Evolutionary conservation across 2,329 filamentous ascomycete genomes (phyloP), one percentile per base, ranked within the genome.

Genomic region (Fonsecaea multimorphosa): DNA sequence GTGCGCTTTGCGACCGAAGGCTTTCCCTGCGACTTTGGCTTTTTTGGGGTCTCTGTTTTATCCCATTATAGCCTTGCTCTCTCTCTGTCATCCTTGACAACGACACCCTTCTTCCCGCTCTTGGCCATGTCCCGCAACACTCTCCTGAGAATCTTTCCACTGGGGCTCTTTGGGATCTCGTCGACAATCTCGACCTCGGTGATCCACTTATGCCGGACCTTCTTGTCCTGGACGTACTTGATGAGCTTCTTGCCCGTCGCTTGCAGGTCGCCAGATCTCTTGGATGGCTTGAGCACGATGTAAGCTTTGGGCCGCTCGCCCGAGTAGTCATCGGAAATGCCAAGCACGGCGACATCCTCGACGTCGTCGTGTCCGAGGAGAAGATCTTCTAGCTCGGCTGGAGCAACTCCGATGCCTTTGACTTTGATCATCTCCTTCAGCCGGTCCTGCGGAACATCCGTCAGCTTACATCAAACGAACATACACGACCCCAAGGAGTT

Each of bases 401-500:
- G 82, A 2, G 80, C 76, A 0, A 83, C 80, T 73, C 82, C 62
- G 19, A 67, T 67, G 31, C 68, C 69, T 74, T 90, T 87, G 73
- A 82, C 87, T 75, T 88, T 84, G 73, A 78, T 79, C 56, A 77
- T 73, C 55, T 76, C 79, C 65, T 90, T 91, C 19, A 90, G 79
- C 2, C 92, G 87, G 74, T 96, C 92, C 44, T 49, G 44, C 19
- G n/a, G n/a, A 5, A 49, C 44, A 24, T 24, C 44, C 44, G 44
- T 49, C 44, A 49, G 44, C 44, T 8, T 49, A 24, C 19, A 49
- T 24, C 19, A 9, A 49, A 24, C 44, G 44, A n/a, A 49, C 19
- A 49, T 19, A 49, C 11, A 24, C 8, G 2, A n/a, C 1, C 24
- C 6, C 44, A 49, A 19, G 38, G 16, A n/a, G 38, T 2, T 11